A percentile compares a stretch with the other conserved stretches of the same genome.
Evolutionary conservation across 2,329 filamentous ascomycete genomes (phyloP).

Genomic region (Colletotrichum sp.): DNA sequence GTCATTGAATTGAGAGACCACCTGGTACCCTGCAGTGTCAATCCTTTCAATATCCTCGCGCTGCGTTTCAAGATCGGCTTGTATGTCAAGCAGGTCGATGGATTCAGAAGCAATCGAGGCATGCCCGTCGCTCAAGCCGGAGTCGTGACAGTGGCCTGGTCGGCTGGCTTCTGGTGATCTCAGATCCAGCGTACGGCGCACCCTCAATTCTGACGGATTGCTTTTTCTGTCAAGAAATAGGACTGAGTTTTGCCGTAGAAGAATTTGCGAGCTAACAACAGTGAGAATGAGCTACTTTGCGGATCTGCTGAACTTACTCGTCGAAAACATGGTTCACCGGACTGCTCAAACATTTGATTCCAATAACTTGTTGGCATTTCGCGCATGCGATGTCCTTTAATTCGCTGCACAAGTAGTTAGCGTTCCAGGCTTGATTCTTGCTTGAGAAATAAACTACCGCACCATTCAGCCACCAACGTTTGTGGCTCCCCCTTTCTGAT

Average conservation of each 20-base stretch:
- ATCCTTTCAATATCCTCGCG: constrained; percentile 40
- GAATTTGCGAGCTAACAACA: constrained; percentile 38
- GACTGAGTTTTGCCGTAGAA: constrained; percentile 37
- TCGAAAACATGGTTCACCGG: constrained; percentile 41
- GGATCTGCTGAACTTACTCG: constrained; percentile 32
- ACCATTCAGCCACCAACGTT: constrained; percentile 42
- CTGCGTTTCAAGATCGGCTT: constrained; percentile 37
- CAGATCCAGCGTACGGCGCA: constrained; percentile 38
- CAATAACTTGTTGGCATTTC: constrained; percentile 35
- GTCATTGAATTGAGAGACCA: constrained; percentile 40
- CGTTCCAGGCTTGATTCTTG: background rate
- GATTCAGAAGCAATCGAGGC: background rate
- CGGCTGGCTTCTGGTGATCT: background rate
- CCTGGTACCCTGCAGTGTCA: constrained; percentile 39
- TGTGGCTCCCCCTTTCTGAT: constrained; percentile 33
- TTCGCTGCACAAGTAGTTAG: constrained; percentile 26
- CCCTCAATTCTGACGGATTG: constrained; percentile 29
- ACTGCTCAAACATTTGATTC: constrained; percentile 37
- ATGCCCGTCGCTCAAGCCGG: background rate
- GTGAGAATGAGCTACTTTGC: background rate
- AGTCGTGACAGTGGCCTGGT: background rate
- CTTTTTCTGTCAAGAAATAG: constrained; percentile 21
- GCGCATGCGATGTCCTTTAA: constrained; percentile 41
- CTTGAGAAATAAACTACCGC: constrained; percentile 12
- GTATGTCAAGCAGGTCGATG: constrained; percentile 31